Evolutionary conservation across 352 stramenopile genomes (phyloP).

Genomic region (Plasmopara halstedii): DNA sequence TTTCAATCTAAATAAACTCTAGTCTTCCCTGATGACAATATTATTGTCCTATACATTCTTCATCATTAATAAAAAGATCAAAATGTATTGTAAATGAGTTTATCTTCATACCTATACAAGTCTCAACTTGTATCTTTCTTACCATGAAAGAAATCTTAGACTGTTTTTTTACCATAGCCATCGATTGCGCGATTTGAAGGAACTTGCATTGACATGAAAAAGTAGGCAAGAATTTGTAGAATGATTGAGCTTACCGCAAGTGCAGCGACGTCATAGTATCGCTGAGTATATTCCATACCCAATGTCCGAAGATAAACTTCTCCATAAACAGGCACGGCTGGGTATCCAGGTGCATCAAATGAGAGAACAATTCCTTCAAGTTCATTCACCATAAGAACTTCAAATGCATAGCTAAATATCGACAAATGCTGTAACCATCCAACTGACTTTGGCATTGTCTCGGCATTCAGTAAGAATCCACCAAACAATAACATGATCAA

Average conservation of each 20-base stretch:
- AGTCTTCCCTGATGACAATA: too few species aligned
- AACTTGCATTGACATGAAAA: constrained; percentile 63
- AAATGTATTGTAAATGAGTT: not conserved
- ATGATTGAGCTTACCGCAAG: constrained; percentile 41
- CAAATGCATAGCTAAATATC: constrained; percentile 83
- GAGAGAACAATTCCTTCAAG: constrained; percentile 62
- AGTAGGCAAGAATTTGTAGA: constrained; percentile 52
- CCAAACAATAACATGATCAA: constrained; percentile 80
- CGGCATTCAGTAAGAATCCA: constrained; percentile 82
- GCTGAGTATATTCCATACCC: constrained; percentile 72
- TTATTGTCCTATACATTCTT: too few species aligned
- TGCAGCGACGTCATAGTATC: constrained; percentile 58
- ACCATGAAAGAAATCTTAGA: not conserved
- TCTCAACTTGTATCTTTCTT: not conserved
- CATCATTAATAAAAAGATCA: too few species aligned
- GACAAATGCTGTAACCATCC: constrained; percentile 74
- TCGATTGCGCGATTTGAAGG: constrained; percentile 38
- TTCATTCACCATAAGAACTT: constrained; percentile 84
- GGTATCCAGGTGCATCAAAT: constrained; percentile 74
- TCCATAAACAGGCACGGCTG: constrained; percentile 64
- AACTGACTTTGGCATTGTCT: constrained; percentile 62
- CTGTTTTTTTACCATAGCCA: constrained; percentile 5
- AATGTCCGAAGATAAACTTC: constrained; percentile 82
- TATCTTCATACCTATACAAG: not conserved
- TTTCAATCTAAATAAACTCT: too few species aligned